phyloP scores from a whole-genome alignment of 495 filamentous ascomycete genomes.

The Thozetella sp. region DNA sequence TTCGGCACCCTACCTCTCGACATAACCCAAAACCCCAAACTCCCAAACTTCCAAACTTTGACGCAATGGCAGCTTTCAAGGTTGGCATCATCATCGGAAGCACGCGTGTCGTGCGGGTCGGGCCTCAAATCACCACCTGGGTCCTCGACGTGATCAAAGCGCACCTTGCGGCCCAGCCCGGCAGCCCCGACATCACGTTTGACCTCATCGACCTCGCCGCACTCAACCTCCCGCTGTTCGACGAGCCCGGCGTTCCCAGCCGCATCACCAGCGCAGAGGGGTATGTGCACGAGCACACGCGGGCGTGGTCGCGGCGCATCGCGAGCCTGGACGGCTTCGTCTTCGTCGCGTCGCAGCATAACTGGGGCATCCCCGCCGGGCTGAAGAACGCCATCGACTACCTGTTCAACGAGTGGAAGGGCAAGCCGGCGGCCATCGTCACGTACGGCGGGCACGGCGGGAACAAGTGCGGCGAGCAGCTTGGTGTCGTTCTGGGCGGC shows the following conservation, averaged over 20 bases:
- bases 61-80: slow-evolving; percentile 6
- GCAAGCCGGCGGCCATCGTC: slow-evolving; percentile 51
- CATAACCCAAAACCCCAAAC: too few relatives aligned
- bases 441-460: slow-evolving; percentile 36
- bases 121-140: slow-evolving; percentile 8
- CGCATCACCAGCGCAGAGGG: slow-evolving; percentile 31
- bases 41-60: too few relatives aligned
- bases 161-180: neutral
- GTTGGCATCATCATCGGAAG: slow-evolving; percentile 14
- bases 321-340: slow-evolving; percentile 11
- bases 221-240: slow-evolving; percentile 46
- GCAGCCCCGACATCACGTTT: slow-evolving; percentile 6
- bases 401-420: slow-evolving; percentile 52
- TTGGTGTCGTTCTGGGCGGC: slow-evolving; percentile 8
- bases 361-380: slow-evolving; percentile 52
- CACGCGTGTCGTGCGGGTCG: slow-evolving; percentile 10
- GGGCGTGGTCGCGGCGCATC: slow-evolving; percentile 31
- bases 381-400: slow-evolving; percentile 59
- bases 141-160: slow-evolving; percentile 5
- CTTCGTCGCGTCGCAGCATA: slow-evolving; percentile 41
- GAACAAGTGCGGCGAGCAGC: slow-evolving; percentile 6
- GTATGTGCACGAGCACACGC: slow-evolving; percentile 43
- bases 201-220: slow-evolving; percentile 38
- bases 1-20: too few relatives aligned
- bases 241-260: slow-evolving; percentile 46